A percentile compares a stretch with the other conserved stretches of the same genome.
Conservation (phyloP, 305 asterid species). For the Solanum chacoense region DNA sequence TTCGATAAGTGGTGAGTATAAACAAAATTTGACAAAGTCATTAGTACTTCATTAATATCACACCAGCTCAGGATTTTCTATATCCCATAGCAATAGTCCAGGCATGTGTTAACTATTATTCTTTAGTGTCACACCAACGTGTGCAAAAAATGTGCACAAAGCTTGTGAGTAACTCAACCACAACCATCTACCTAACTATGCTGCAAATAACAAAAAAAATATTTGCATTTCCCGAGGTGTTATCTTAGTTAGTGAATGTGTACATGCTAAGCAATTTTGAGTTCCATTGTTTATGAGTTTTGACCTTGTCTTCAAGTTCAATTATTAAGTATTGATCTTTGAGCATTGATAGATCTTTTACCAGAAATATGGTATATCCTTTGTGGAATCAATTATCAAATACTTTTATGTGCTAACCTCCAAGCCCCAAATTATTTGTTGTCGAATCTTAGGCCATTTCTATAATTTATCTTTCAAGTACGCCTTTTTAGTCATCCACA, state of each 20-base stretch:
- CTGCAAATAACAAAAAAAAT: neutral
- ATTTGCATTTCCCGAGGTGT: neutral
- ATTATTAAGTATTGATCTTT: neutral
- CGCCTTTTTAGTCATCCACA: neutral
- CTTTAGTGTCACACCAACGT: neutral
- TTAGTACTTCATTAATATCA: neutral
- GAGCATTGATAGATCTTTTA: neutral
- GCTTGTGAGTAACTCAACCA: neutral
- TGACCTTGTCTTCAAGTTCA: neutral
- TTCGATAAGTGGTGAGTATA: constrained; percentile 85
- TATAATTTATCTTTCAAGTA: neutral
- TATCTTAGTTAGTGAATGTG: neutral
- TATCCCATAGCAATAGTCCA: neutral
- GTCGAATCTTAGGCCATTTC: neutral
- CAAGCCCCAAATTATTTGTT: neutral
- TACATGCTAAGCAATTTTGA: neutral
- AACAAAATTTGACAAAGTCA: neutral
- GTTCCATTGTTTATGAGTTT: neutral
- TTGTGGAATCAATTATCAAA: neutral
- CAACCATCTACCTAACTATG: neutral
- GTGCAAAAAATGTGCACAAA: neutral
- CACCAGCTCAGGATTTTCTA: neutral
- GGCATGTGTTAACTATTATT: neutral
- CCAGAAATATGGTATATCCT: neutral
- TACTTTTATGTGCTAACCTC: neutral